Percentiles rank a stretch among this genome's conserved stretches.
Conservation (phyloP, 768 basidiomycete genomes). For the Cubamyces sp. region DNA sequence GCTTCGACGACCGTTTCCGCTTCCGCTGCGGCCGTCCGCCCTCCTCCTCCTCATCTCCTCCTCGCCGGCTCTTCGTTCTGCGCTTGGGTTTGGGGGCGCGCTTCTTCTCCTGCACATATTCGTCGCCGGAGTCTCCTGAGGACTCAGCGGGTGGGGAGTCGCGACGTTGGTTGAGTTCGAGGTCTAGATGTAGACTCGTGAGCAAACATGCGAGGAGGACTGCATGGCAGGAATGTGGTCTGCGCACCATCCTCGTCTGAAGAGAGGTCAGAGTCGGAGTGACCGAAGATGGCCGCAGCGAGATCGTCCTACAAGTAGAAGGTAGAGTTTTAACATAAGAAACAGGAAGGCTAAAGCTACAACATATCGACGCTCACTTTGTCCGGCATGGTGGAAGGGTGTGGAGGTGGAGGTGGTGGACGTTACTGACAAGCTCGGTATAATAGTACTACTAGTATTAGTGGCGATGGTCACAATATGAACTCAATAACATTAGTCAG, state of each 20-base stretch:
- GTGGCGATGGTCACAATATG: no score
- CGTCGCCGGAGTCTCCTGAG: conserved; percentile 53
- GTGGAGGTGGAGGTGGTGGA: background rate
- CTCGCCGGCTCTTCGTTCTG: conserved; percentile 25
- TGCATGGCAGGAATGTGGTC: background rate
- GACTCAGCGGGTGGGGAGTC: conserved; percentile 38
- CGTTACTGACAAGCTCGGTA: background rate
- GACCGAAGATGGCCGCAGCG: conserved; percentile 57
- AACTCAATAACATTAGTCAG: no score
- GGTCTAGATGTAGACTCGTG: conserved; percentile 36
- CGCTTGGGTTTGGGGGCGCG: conserved; percentile 29
- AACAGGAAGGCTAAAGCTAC: background rate
- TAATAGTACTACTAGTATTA: no score
- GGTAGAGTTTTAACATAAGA: conserved; percentile 39
- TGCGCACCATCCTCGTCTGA: conserved; percentile 65
- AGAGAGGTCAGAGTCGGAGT: conserved; percentile 83
- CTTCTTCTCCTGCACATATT: conserved; percentile 47
- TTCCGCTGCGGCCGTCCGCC: conserved; percentile 42
- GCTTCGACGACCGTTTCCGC: conserved; percentile 54
- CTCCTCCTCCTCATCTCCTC: conserved; percentile 38
- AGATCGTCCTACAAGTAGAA: conserved; percentile 30
- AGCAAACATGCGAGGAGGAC: conserved; percentile 7
- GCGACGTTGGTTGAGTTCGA: conserved; percentile 46
- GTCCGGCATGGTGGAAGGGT: conserved; percentile 9
- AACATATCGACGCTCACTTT: background rate